Evolutionary conservation across 257 asterid species (phyloP), one percentile per base, ranked within the genome.

Genomic region (Ocimum tenuiflorum): DNA sequence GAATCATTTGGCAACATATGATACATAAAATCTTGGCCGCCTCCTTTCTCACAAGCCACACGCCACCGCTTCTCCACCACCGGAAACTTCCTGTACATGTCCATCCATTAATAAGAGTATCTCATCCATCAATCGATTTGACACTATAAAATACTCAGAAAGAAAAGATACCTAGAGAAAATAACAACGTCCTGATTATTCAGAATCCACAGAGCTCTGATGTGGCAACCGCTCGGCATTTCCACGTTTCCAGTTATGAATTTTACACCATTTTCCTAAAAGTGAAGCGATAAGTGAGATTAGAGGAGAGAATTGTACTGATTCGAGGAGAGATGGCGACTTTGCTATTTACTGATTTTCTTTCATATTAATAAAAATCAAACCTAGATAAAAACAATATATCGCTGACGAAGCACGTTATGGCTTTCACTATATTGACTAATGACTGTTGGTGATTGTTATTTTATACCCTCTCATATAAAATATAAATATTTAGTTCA

Each of bases 31-130:
- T 72, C 69, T 27, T 72, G 83, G 62, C 52, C 84, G 13, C 36
- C 58, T 46, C 82, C 88, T 63, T 70, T 84, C 75, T 73, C 78
- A 68, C 89, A 87, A 14, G 88, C 79, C 60, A 54, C 78, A 53
- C 95, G 85, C 95, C 98, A 92, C 80, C 95, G 85, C 83, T 75
- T 85, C 83, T 92, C 98, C 67, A 87, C 98, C 82, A 88, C 95
- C 68, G 96, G 86, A 78, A 92, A 92, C 76, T 81, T 86, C 89
- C 98, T 91, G 82, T n/a, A n/a, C n/a, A 22, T 14, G 3, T 13
- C 42, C 29, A 49, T 57, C 67, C 22, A 45, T 33, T 20, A 19
- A 20, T 43, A 58, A 41, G 24, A 63, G 29, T 39, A 43, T 38
- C 14, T 42, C 67, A 63, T 58, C 17, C 18, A 39, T 24, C 58